Conservation (phyloP, 2,329 filamentous ascomycete genomes). For the Hymenoscyphus occultus region DNA sequence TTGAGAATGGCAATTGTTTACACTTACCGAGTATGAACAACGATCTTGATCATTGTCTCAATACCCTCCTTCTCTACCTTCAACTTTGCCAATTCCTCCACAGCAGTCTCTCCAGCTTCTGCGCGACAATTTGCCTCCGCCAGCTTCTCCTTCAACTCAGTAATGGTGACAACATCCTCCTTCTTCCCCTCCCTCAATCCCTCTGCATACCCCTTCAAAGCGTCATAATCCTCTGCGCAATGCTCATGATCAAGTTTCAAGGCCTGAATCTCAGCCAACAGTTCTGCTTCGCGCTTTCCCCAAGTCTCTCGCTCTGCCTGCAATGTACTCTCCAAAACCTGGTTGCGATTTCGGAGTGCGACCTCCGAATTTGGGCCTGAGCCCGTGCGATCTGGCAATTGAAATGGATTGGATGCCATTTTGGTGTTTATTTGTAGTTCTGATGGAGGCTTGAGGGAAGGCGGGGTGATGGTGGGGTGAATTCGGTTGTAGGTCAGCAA, state of each 20-base stretch:
- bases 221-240: neutral
- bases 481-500: too few species aligned
- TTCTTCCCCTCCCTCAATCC: neutral
- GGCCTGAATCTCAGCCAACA: neutral
- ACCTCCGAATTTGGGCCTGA: neutral
- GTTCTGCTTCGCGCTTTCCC: neutral
- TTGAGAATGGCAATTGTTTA: neutral
- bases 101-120: neutral
- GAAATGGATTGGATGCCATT: neutral
- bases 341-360: neutral
- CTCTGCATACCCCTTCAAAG: neutral
- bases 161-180: neutral
- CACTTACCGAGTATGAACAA: constrained; percentile 1
- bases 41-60: neutral
- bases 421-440: neutral
- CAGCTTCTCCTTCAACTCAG: neutral
- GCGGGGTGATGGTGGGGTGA: neutral
- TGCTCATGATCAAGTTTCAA: neutral
- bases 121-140: neutral
- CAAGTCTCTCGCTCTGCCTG: neutral
- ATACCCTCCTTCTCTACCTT: neutral
- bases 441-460: neutral
- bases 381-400: neutral
- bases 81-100: neutral
- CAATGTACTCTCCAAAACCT: neutral